phyloP scores from a whole-genome alignment of 2,329 filamentous ascomycete species.

The Aspergillus fructus region DNA sequence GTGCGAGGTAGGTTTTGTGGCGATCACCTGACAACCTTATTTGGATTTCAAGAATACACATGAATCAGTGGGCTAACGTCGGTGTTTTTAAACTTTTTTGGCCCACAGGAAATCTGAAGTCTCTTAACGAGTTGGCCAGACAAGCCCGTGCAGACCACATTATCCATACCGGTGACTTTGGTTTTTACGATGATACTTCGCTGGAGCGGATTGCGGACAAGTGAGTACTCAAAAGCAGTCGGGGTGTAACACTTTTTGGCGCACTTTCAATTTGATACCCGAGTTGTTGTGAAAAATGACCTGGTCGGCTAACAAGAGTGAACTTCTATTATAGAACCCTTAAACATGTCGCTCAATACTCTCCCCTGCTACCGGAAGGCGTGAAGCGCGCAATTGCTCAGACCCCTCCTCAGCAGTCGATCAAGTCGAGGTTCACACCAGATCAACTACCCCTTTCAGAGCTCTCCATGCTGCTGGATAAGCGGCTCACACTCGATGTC shows the following conservation, averaged over 20 bases:
- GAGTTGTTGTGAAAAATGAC: not conserved
- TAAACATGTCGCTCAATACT: conserved; percentile 98
- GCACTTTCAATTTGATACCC: not conserved
- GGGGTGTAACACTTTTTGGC: not conserved
- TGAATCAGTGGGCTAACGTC: conserved; percentile 18
- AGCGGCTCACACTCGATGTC: conserved; percentile 86
- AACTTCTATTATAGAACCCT: conserved; percentile 65
- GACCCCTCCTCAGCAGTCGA: conserved; percentile 63
- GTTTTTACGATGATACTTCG: conserved; percentile 96
- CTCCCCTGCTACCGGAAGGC: conserved; percentile 81
- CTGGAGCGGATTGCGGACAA: conserved; percentile 98
- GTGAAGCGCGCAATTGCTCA: conserved; percentile 66
- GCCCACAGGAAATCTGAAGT: conserved; percentile 79
- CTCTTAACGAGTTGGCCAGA: conserved; percentile 93
- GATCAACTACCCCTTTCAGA: conserved; percentile 89
- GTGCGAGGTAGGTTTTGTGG: conserved; percentile 44
- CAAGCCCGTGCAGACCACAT: conserved; percentile 95
- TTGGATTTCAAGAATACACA: not conserved
- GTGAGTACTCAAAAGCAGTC: conserved; percentile 52
- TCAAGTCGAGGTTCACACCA: conserved; percentile 81
- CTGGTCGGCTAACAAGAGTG: conserved; percentile 18
- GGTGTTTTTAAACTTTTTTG: conserved; percentile 16
- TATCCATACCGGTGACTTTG: conserved; percentile 98
- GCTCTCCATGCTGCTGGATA: conserved; percentile 82
- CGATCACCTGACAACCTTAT: not conserved